phyloP scores from a whole-genome alignment of 495 filamentous ascomycete species.

The Trichoderma orchidacearum region DNA sequence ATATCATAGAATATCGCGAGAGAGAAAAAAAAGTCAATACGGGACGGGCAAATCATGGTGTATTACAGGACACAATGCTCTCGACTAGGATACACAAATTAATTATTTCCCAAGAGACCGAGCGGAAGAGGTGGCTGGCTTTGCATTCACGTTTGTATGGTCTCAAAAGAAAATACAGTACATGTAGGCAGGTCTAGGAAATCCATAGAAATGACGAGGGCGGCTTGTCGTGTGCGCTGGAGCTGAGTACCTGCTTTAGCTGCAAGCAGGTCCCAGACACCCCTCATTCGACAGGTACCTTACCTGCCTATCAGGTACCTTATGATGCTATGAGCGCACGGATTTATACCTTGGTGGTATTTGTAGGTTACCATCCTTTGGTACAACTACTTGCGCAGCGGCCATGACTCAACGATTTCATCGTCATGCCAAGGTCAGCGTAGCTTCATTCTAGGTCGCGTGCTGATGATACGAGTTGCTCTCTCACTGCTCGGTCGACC shows the following conservation, averaged over 20 bases:
- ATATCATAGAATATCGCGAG: constrained; percentile 12
- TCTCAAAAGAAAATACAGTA: no score
- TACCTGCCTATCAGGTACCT: no score
- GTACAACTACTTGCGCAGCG: no score
- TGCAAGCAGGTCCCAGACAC: neutral
- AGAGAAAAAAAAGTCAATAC: neutral
- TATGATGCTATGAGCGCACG: no score
- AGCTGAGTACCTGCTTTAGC: neutral
- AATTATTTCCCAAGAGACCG: neutral
- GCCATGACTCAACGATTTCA: neutral
- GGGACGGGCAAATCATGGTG: neutral
- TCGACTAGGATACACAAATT: constrained; percentile 1
- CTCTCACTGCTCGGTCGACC: neutral
- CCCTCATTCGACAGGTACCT: neutral
- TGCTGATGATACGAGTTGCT: neutral
- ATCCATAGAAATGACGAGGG: neutral
- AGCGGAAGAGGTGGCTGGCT: neutral
- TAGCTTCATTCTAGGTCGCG: neutral
- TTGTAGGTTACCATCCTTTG: no score
- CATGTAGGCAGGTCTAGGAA: neutral
- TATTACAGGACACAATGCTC: neutral
- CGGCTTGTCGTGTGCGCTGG: neutral
- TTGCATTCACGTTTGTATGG: neutral
- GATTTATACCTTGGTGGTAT: no score
- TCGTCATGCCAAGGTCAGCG: neutral